Evolutionary conservation across 176 grass and related monocot genomes (phyloP), one percentile per base, ranked within the genome.

Genomic region (Juncus inflexus): DNA sequence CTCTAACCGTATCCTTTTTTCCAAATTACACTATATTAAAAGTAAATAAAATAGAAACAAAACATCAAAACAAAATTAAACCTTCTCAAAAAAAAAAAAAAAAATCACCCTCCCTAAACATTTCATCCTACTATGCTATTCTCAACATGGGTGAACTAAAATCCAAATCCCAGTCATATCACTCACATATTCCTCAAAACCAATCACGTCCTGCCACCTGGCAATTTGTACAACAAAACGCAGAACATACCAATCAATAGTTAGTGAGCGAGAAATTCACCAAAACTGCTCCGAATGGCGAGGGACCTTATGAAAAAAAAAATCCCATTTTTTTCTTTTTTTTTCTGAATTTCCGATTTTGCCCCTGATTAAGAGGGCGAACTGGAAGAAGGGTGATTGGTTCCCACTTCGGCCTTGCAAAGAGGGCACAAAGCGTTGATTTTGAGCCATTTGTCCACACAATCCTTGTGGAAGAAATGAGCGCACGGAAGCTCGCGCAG

Each of bases 381-480:
- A 47, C 19, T 71, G 39, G 68, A 9, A 60, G n/a, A 37, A 6
- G 4, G 43, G 9, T 47, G 4, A 47, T 5, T 47, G 47, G 67
- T 35, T 4, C 80, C 85, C 49, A 92, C 79, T 68, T 92, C 94
- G 57, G 78, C 77, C 79, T 92, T 99, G 88, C 94, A 99, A 63
- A 99, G 74, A 47, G 94, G 94, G 15, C 94, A 99, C 3, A 86
- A 79, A 3, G 94, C 94, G 73, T 86, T 99, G 59, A 90, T 92
- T 84, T 92, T 90, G 12, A 99, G 83, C 89, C 94, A 99, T 88
- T 92, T 99, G 71, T 99, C 94, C 53, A 99, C 89, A 52, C 94
- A 99, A 58, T 99, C 94, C 80, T 86, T 86, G 53, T 92, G 94
- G 77, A 99, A 99, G 67, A 75, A 91, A 65, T 99, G 88, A 35